A percentile compares a stretch with the other conserved stretches of the same genome.
Evolutionary conservation across 371 early-diverging fungal species (phyloP).

Genomic region (Mortierella sp.): DNA sequence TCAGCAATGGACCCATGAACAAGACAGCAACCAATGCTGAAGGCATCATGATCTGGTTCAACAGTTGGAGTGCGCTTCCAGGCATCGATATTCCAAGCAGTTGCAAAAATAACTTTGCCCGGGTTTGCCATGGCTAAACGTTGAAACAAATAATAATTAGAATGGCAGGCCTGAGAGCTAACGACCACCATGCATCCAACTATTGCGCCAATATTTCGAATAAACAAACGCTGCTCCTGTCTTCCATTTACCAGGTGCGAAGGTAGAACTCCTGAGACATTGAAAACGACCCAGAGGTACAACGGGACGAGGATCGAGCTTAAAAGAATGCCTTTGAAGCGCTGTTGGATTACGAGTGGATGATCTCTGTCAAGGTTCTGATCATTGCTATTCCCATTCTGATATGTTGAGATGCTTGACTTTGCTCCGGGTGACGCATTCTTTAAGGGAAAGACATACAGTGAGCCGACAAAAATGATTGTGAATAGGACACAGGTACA

Average conservation of each 20-base stretch:
- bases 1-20: constrained; percentile 35
- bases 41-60: constrained; percentile 29
- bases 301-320: constrained; percentile 19
- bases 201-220: too few species aligned
- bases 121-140: constrained; percentile 15
- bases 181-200: too few species aligned
- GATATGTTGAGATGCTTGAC: neutral
- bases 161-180: too few species aligned
- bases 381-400: neutral
- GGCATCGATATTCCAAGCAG: constrained; percentile 33
- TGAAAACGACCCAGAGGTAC: constrained; percentile 33
- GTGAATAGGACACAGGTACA: constrained; percentile 32
- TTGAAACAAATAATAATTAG: neutral
- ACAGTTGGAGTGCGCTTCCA: constrained; percentile 9
- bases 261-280: constrained; percentile 17
- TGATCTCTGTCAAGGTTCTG: constrained; percentile 28
- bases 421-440: neutral
- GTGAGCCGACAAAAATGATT: constrained; percentile 34
- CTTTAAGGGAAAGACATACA: constrained; percentile 27
- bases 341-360: constrained; percentile 39
- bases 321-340: constrained; percentile 36
- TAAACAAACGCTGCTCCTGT: too few species aligned
- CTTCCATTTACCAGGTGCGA: constrained; percentile 30
- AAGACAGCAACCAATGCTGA: constrained; percentile 28
- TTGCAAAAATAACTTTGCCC: constrained; percentile 1